Conservation (phyloP, 73 alveolate genomes). For the Paramecium primaurelia region DNA sequence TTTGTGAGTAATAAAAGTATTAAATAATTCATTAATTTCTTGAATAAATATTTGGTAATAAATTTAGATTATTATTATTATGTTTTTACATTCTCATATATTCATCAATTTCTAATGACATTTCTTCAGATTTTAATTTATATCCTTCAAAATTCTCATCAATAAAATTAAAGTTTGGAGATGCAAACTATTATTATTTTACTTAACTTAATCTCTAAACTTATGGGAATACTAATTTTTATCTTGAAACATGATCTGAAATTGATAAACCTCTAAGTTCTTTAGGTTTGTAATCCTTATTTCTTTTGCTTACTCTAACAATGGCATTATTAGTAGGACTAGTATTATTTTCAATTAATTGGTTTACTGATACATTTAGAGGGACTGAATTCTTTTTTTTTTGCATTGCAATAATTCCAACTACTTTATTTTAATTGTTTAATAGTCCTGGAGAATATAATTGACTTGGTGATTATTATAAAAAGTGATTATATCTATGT, state of each 20-base stretch:
- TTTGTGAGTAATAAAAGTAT: neutral
- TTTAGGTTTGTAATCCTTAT: neutral
- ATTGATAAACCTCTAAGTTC: neutral
- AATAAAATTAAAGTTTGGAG: neutral
- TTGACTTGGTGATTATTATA: neutral
- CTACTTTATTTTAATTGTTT: neutral
- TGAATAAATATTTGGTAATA: neutral
- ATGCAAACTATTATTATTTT: neutral
- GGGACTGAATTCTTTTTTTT: neutral
- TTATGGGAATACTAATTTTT: neutral
- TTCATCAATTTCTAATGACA: neutral
- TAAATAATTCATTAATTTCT: neutral
- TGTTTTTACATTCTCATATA: neutral
- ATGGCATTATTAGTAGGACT: neutral
- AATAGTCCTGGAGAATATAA: neutral
- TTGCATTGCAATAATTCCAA: neutral
- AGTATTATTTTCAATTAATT: neutral
- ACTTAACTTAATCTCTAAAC: neutral
- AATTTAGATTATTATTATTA: neutral
- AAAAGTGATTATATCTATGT: neutral
- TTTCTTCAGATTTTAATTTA: neutral
- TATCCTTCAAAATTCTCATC: neutral
- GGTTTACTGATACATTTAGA: neutral
- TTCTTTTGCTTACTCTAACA: neutral
- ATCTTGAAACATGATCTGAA: neutral